A percentile compares a stretch with the other conserved stretches of the same genome.
Evolutionary conservation across 352 stramenopile genomes (phyloP).

Genomic region (Phytophthora gonapodyides): DNA sequence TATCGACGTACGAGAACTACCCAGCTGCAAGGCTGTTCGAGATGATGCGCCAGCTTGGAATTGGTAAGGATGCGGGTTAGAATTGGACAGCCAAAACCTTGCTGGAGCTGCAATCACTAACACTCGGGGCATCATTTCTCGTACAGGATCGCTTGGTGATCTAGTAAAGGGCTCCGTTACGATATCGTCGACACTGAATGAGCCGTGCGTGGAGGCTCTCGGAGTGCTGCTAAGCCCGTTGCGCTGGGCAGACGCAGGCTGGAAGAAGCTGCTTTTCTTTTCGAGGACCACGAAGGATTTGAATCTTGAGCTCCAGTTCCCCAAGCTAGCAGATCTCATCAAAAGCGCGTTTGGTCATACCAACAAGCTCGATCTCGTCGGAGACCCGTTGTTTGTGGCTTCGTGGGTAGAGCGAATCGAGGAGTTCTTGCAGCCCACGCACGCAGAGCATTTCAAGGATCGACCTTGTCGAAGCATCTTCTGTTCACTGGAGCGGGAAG

Average conservation of each 20-base stretch:
- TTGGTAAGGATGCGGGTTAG: slow-evolving; percentile 37
- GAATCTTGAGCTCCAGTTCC: slow-evolving; percentile 44
- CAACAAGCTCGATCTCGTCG: slow-evolving; percentile 17
- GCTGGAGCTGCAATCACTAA: no score
- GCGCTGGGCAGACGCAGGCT: slow-evolving; percentile 36
- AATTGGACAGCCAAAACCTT: no score
- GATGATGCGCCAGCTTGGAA: slow-evolving; percentile 41
- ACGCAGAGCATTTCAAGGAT: slow-evolving; percentile 53
- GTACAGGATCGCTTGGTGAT: slow-evolving; percentile 43
- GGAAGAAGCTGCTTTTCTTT: slow-evolving; percentile 46
- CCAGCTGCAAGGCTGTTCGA: slow-evolving; percentile 39
- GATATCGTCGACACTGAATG: slow-evolving; percentile 35
- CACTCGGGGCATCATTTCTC: background rate
- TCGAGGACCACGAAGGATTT: slow-evolving; percentile 42
- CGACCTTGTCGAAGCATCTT: slow-evolving; percentile 51
- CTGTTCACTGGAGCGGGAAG: slow-evolving; percentile 61
- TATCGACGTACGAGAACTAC: slow-evolving; percentile 45
- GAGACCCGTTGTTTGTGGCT: slow-evolving; percentile 33
- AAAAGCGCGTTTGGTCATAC: slow-evolving; percentile 3
- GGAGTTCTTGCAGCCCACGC: slow-evolving; percentile 41
- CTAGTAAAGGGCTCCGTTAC: slow-evolving; percentile 38
- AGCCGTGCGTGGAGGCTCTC: slow-evolving; percentile 31
- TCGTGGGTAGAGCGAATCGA: slow-evolving; percentile 33
- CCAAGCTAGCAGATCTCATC: slow-evolving; percentile 29
- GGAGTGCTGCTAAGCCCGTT: slow-evolving; percentile 37